A percentile compares a stretch with the other conserved stretches of the same genome.
Evolutionary conservation across 1,139 yeast species (phyloP).

Genomic region (Pichia sp.): DNA sequence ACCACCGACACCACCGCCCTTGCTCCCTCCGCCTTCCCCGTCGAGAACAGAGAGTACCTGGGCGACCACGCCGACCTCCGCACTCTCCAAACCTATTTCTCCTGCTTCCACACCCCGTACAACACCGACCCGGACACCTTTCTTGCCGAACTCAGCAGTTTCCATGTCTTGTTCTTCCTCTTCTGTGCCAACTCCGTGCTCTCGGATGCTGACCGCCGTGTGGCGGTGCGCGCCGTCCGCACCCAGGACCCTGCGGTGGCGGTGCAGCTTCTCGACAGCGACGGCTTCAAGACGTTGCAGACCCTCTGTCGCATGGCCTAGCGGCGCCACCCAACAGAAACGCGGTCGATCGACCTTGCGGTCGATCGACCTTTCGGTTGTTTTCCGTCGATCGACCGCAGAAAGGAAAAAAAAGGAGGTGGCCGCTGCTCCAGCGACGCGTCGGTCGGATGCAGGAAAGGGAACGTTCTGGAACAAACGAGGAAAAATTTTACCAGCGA

Average conservation of each 20-base stretch:
- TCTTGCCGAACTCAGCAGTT: not conserved
- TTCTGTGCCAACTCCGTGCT: not conserved
- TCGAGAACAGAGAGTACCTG: conserved; percentile 72
- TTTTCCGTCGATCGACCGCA: no score
- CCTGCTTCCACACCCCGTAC: not conserved
- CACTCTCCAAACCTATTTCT: not conserved
- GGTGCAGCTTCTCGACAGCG: conserved; percentile 2
- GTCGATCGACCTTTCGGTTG: no score
- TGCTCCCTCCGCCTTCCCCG: conserved; percentile 45
- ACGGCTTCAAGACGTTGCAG: conserved; percentile 4
- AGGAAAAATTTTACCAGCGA: conserved; percentile 1
- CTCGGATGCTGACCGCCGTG: not conserved
- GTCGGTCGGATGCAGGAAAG: not conserved
- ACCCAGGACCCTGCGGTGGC: not conserved
- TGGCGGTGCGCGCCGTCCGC: conserved; percentile 4
- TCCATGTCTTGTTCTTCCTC: conserved; percentile 3
- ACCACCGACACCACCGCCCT: not conserved
- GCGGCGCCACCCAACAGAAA: no score
- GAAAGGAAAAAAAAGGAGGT: no score
- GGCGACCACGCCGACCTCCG: conserved; percentile 37
- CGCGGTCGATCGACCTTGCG: no score
- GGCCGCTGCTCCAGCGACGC: no score
- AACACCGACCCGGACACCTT: not conserved
- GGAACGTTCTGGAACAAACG: not conserved
- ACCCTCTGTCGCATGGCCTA: conserved; percentile 8